Evolutionary conservation across 768 basidiomycete genomes (phyloP).

Genomic region (Phlebiopsis flavidoalba): DNA sequence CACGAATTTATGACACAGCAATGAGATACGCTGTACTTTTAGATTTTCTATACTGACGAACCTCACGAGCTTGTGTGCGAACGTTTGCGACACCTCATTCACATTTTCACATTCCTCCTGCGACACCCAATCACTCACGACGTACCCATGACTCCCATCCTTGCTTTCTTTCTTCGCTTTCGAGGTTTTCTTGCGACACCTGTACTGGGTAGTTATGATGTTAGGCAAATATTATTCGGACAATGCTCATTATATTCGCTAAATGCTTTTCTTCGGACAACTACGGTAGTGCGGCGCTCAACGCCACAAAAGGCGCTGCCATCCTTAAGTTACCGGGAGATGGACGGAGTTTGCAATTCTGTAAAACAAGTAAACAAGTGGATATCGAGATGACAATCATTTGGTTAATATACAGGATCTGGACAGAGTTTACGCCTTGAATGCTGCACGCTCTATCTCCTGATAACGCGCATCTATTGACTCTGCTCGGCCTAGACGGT

Average conservation of each 20-base stretch:
- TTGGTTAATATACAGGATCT: background rate
- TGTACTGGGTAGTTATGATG: background rate
- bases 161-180: background rate
- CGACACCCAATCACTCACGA: slow-evolving; percentile 3
- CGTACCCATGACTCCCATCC: background rate
- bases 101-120: background rate
- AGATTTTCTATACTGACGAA: background rate
- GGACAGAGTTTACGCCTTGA: background rate
- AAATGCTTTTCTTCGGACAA: background rate
- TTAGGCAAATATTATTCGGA: background rate
- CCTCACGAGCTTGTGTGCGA: background rate
- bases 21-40: background rate
- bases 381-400: background rate
- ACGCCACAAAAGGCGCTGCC: background rate
- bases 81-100: background rate
- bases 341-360: background rate
- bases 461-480: background rate
- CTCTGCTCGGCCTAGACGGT: background rate
- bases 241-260: background rate
- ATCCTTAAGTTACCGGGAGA: background rate
- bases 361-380: background rate
- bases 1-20: background rate
- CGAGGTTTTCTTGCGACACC: background rate
- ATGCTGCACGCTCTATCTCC: background rate
- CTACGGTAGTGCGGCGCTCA: background rate